Conservation (phyloP, 768 basidiomycete genomes). For the Chalciporus pseudorubinellus region DNA sequence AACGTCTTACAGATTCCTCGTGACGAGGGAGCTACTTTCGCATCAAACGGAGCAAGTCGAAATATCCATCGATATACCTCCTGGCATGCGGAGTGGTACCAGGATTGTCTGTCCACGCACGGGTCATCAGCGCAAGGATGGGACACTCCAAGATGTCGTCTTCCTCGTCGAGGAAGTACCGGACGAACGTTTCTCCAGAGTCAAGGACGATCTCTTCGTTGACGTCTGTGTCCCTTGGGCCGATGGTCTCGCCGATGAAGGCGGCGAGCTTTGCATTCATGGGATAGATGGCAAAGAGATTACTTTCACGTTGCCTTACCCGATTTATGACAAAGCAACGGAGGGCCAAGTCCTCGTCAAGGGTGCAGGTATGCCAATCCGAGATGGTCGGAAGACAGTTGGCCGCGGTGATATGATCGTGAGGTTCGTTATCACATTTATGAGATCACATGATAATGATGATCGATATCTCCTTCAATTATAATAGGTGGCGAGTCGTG, state of each 20-base stretch:
- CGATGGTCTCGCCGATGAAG: slow-evolving; percentile 45
- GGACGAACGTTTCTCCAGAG: slow-evolving; percentile 55
- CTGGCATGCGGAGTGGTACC: slow-evolving; percentile 61
- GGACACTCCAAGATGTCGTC: slow-evolving; percentile 60
- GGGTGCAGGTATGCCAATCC: slow-evolving; percentile 70
- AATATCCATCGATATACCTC: slow-evolving; percentile 57
- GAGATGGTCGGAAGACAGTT: slow-evolving; percentile 47
- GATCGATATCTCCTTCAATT: slow-evolving; percentile 2
- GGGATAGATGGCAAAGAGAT: slow-evolving; percentile 61
- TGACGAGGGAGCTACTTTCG: slow-evolving; percentile 54
- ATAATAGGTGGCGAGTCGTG: slow-evolving; percentile 31
- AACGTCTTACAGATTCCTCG: slow-evolving; percentile 53
- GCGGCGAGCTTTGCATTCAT: slow-evolving; percentile 48
- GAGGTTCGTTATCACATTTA: slow-evolving; percentile 38
- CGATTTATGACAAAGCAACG: slow-evolving; percentile 45
- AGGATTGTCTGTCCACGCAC: slow-evolving; percentile 58
- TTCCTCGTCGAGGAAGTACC: slow-evolving; percentile 61
- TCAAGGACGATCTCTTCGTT: slow-evolving; percentile 55
- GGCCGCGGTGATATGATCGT: slow-evolving; percentile 64
- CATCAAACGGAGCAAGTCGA: slow-evolving; percentile 51
- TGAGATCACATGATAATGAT: slow-evolving; percentile 1
- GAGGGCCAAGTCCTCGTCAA: slow-evolving; percentile 49
- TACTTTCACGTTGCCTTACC: slow-evolving; percentile 50
- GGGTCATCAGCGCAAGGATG: slow-evolving; percentile 62
- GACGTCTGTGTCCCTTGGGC: slow-evolving; percentile 57